Evolutionary conservation across 2,329 filamentous ascomycete species (phyloP), one percentile per base, ranked within the genome.

Genomic region (Ceratocystis papillata): DNA sequence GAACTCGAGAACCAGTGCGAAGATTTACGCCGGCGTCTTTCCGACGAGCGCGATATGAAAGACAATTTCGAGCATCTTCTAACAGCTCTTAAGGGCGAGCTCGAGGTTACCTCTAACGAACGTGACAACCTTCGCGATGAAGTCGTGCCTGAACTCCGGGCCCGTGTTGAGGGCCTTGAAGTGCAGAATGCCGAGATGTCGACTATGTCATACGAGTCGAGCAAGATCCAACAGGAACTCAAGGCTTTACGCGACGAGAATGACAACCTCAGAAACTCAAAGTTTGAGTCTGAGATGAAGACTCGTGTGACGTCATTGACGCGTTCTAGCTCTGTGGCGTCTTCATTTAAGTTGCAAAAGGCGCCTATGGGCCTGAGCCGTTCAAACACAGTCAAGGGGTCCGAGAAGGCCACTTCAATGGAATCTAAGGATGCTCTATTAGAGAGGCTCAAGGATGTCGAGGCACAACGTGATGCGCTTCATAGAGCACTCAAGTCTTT

Each of bases 11-110:
- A 77, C 64, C 85, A 85, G 0, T 85, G 96, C 69, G 91, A 96
- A 70, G 90, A 95, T 72, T 82, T 93, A 61, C 86, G 88, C 69
- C 85, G 92, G 71, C 87, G 89, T 70, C 80, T 99, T 57, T 80
- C 83, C 0, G 91, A 97, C 73, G 94, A 99, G 76, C 84, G 89
- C 66, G 84, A 89, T 74, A 85, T 89, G 71, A 96, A 96, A 75
- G 87, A 90, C 72, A 96, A 95, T 74, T 95, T 97, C 71, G 91
- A 97, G 76, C 92, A 96, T 74, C 81, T 99, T 55, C 80, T 97
- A 57, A 85, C 86, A 5, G 93, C 89, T 4, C 85, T 97, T 70
- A 88, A 88, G 71, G 83, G 85, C 28, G 91, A 99, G 73, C 80
- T 97, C 15, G 84, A 92, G 71, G 88, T 85, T 70, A 84, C 91